These are phyloP conservation scores for Begonia fuchsioides DNA, from an alignment of 306 rosid genomes.

Conservation along the genomic window DNA sequence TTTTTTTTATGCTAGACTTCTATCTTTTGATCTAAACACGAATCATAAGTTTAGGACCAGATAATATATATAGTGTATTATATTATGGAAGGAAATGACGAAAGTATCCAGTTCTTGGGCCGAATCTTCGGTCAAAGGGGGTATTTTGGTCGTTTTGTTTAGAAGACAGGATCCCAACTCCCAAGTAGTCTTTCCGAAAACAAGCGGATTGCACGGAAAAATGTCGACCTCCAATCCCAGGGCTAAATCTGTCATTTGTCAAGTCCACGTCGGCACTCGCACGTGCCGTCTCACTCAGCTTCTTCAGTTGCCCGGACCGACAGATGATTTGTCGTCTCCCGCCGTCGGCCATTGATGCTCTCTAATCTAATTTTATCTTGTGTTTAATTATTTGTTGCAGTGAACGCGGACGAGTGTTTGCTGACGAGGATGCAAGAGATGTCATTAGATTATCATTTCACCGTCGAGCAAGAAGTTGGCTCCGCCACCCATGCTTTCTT, in stretches of 20 bases:
- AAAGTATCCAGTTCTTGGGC: neutral
- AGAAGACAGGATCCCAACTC: no score
- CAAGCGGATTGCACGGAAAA: neutral
- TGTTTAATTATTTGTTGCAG: slow-evolving; percentile 18
- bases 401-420: slow-evolving; percentile 47
- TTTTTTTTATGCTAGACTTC: no score
- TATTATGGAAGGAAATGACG: neutral
- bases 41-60: no score
- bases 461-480: slow-evolving; percentile 68
- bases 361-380: neutral
- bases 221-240: neutral
- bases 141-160: neutral
- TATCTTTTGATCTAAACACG: no score
- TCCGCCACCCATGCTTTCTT: slow-evolving; percentile 65
- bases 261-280: no score
- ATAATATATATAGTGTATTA: no score
- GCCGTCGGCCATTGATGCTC: neutral
- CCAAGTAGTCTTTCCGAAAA: no score
- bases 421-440: slow-evolving; percentile 74
- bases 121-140: neutral
- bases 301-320: no score
- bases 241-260: neutral
- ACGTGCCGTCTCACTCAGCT: no score
- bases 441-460: slow-evolving; percentile 61
- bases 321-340: no score